These are phyloP conservation scores for Tylopilus plumbeoviolaceoides DNA, from an alignment of 768 basidiomycete species.

Conservation along the genomic window DNA sequence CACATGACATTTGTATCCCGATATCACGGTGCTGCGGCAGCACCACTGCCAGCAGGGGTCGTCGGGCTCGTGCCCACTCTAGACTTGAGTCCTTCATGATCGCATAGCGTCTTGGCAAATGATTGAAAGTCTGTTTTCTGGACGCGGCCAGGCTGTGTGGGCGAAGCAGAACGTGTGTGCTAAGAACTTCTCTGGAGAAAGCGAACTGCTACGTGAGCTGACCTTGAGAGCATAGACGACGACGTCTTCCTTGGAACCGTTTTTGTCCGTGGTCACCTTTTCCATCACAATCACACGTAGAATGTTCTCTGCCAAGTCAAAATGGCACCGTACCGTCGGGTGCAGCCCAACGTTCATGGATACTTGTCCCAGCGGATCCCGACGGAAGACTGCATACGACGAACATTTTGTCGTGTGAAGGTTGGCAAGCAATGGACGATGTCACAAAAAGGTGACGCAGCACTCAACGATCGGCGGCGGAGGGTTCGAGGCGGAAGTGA, in stretches of 20 bases:
- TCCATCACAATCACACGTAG: conserved; percentile 56
- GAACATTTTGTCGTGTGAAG: neutral
- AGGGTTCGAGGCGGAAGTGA: conserved; percentile 20
- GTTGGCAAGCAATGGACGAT: neutral
- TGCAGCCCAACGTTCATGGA: conserved; percentile 62
- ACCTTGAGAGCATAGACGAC: conserved; percentile 68
- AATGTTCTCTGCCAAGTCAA: conserved; percentile 50
- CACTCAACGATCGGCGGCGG: conserved; percentile 19
- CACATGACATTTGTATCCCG: neutral
- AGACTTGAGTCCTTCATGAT: conserved; percentile 32
- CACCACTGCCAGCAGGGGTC: neutral
- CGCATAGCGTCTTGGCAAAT: conserved; percentile 45
- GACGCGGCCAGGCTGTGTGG: conserved; percentile 34
- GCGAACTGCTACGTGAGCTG: conserved; percentile 3
- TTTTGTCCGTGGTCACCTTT: conserved; percentile 27
- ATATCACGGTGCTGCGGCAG: conserved; percentile 14
- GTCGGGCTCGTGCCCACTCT: conserved; percentile 1
- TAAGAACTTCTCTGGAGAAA: neutral
- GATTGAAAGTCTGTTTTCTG: conserved; percentile 52
- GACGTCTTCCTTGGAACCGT: conserved; percentile 35
- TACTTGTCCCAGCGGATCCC: conserved; percentile 66
- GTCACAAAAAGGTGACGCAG: conserved; percentile 1
- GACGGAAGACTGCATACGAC: conserved; percentile 54
- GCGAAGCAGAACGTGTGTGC: neutral
- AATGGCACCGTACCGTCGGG: conserved; percentile 54